Evolutionary conservation across 805 yeast genomes (phyloP).

Genomic region (Metschnikowia proteae): DNA sequence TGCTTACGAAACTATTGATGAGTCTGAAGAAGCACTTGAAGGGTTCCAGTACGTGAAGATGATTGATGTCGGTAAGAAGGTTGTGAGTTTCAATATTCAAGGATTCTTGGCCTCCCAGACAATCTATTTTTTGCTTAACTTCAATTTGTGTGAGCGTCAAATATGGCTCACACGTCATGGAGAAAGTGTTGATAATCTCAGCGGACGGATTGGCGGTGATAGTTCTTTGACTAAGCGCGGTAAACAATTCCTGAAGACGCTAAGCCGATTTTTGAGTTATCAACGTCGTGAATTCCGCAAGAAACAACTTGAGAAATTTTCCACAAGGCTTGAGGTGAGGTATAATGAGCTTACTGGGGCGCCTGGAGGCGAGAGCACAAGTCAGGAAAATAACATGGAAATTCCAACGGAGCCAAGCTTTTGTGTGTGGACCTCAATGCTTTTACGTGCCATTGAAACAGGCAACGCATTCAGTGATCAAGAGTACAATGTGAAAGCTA

Average conservation of each 20-base stretch:
- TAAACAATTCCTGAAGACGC: conserved; percentile 62
- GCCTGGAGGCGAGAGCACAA: conserved; percentile 16
- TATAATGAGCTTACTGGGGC: conserved; percentile 30
- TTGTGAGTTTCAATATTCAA: conserved; percentile 85
- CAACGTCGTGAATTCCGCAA: conserved; percentile 68
- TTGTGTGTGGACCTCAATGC: conserved; percentile 92
- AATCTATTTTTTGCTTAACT: conserved; percentile 76
- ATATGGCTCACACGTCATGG: conserved; percentile 97
- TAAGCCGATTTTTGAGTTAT: conserved; percentile 67
- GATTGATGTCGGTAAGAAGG: conserved; percentile 94
- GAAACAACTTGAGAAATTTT: conserved; percentile 53
- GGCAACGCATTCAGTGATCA: conserved; percentile 73
- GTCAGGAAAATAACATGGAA: conserved; percentile 19
- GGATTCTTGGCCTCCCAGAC: conserved; percentile 89
- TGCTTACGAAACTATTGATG: conserved; percentile 89
- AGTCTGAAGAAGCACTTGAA: conserved; percentile 60
- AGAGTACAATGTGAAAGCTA: conserved; percentile 72
- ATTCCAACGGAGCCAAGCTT: conserved; percentile 63
- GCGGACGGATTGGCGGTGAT: conserved; percentile 91
- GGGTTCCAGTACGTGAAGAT: conserved; percentile 85
- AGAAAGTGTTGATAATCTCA: conserved; percentile 79
- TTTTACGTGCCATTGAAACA: conserved; percentile 73
- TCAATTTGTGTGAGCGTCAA: conserved; percentile 83
- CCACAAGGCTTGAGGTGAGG: conserved; percentile 43
- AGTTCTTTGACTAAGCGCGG: conserved; percentile 80